Conservation (phyloP, 176 grass and related monocot genomes). For the Saccharum officinarum region DNA sequence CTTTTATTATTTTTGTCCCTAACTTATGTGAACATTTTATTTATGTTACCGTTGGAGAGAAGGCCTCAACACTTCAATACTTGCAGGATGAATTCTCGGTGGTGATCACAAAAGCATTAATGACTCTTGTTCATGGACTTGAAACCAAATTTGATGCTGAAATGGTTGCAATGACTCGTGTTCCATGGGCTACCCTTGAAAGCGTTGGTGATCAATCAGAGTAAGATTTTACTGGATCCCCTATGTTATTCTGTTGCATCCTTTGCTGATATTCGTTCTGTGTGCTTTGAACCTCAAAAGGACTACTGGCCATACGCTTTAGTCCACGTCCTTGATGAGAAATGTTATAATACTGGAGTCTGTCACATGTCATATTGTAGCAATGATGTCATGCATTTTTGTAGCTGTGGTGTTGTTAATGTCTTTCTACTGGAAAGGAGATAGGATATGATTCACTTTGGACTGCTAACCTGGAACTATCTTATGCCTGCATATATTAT, state of each 20-base stretch:
- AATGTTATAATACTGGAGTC: neutral
- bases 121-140: conserved; percentile 94
- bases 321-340: conserved; percentile 7
- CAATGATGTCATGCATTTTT: conserved; percentile 7
- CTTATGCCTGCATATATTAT: conserved; percentile 5
- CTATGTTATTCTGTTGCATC: conserved; percentile 13
- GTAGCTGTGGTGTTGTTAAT: neutral
- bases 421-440: conserved; percentile 9
- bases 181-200: conserved; percentile 95
- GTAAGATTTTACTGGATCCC: conserved; percentile 54
- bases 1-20: conserved; percentile 14
- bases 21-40: conserved; percentile 18
- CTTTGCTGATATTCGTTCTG: conserved; percentile 11
- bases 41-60: conserved; percentile 20
- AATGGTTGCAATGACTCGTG: conserved; percentile 94
- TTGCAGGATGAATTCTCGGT: conserved; percentile 95
- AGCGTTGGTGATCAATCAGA: conserved; percentile 98
- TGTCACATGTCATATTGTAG: conserved; percentile 25
- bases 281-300: conserved; percentile 25
- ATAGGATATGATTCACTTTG: neutral
- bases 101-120: conserved; percentile 91
- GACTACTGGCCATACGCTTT: neutral
- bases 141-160: conserved; percentile 99
- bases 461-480: neutral
- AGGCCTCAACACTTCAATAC: conserved; percentile 22